These are phyloP conservation scores for Cutaneotrichosporon cyanovorans DNA, from an alignment of 1,284 basidiomycete species.

Conservation along the genomic window DNA sequence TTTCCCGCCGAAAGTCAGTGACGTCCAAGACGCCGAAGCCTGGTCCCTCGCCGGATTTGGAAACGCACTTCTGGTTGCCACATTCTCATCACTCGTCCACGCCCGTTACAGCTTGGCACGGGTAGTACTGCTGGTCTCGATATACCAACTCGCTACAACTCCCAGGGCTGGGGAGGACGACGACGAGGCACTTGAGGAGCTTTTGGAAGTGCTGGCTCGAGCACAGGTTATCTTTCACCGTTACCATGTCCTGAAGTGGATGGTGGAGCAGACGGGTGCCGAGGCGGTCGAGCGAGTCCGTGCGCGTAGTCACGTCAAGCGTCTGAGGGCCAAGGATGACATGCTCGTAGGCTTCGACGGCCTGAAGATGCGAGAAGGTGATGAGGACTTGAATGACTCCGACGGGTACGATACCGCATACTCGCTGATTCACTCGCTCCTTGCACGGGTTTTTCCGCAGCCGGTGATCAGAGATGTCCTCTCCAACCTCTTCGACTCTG, in stretches of 20 bases:
- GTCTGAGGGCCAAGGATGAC: slow-evolving; percentile 23
- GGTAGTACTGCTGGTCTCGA: slow-evolving; percentile 36
- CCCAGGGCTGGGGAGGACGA: slow-evolving; percentile 22
- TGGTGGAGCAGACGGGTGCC: slow-evolving; percentile 28
- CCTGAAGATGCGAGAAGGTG: slow-evolving; percentile 35
- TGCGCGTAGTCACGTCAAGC: slow-evolving; percentile 16
- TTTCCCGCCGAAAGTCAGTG: background rate
- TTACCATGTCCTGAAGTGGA: slow-evolving; percentile 37
- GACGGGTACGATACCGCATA: slow-evolving; percentile 49
- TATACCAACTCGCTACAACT: slow-evolving; percentile 34
- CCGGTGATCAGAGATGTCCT: slow-evolving; percentile 52
- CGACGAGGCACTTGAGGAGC: slow-evolving; percentile 27
- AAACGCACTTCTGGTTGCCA: slow-evolving; percentile 35
- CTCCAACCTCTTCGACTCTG: slow-evolving; percentile 19
- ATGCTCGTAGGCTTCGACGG: slow-evolving; percentile 46
- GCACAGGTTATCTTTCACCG: slow-evolving; percentile 39
- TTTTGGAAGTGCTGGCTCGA: slow-evolving; percentile 30
- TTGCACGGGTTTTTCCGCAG: slow-evolving; percentile 44
- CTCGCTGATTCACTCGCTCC: slow-evolving; percentile 63
- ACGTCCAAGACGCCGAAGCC: slow-evolving; percentile 1
- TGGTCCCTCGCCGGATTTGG: slow-evolving; percentile 34
- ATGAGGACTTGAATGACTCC: slow-evolving; percentile 14
- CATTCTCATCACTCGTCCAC: slow-evolving; percentile 24
- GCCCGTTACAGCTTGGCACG: slow-evolving; percentile 37
- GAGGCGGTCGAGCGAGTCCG: slow-evolving; percentile 19